A percentile compares a stretch with the other conserved stretches of the same genome.
These are phyloP conservation scores for Graphilbum ipis-grandicollis DNA, from an alignment of 2,329 filamentous ascomycete genomes.

Conservation along the genomic window DNA sequence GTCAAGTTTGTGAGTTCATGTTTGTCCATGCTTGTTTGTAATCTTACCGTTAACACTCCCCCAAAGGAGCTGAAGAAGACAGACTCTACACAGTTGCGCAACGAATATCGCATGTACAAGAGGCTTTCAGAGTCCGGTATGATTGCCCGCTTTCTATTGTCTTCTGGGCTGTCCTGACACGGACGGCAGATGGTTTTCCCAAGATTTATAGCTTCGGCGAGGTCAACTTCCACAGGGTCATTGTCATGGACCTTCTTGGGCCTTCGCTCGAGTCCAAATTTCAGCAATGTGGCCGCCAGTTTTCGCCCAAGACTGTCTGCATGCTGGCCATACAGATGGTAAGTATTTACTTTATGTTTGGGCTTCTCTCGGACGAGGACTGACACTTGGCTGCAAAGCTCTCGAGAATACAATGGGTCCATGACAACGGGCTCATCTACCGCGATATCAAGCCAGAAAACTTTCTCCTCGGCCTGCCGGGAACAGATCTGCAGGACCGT, in stretches of 20 bases:
- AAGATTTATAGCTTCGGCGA: conserved; percentile 9
- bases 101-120: conserved; percentile 10
- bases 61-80: conserved; percentile 7
- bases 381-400: too few species aligned
- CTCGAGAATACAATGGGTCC: conserved; percentile 77
- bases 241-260: conserved; percentile 9
- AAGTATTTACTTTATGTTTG: background rate
- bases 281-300: conserved; percentile 3
- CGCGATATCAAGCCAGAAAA: conserved; percentile 99
- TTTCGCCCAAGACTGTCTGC: conserved; percentile 7
- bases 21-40: background rate
- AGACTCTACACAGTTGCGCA: conserved; percentile 9
- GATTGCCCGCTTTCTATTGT: background rate
- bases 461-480: conserved; percentile 85
- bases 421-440: conserved; percentile 98
- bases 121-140: conserved; percentile 3
- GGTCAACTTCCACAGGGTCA: conserved; percentile 9
- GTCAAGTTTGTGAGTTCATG: conserved; percentile 7
- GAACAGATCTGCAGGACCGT: conserved; percentile 79
- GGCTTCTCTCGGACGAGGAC: too few species aligned
- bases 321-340: conserved; percentile 10
- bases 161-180: background rate
- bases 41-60: background rate
- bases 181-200: conserved; percentile 5
- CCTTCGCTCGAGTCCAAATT: conserved; percentile 7